These are phyloP conservation scores for Globisporangium echinulatum DNA, from an alignment of 352 stramenopile genomes.

Conservation along the genomic window DNA sequence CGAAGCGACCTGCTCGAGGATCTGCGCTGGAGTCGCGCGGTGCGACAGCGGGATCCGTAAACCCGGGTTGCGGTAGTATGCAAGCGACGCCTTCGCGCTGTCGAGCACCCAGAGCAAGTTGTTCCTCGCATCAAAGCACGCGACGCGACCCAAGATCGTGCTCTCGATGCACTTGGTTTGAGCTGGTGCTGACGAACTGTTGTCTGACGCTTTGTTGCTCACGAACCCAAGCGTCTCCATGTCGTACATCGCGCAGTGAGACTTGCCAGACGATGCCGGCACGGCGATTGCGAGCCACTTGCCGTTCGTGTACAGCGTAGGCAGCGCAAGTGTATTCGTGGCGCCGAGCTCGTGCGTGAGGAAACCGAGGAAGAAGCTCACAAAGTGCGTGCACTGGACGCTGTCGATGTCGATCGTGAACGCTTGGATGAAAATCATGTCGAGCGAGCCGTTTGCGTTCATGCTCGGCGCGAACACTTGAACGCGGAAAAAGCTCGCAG, in stretches of 20 bases:
- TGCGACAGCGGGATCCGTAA: constrained; percentile 35
- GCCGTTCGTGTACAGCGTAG: constrained; percentile 38
- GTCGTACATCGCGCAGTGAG: constrained; percentile 44
- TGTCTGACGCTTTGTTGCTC: background rate
- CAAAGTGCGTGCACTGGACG: constrained; percentile 27
- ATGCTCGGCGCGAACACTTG: constrained; percentile 27
- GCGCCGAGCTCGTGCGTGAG: constrained; percentile 25
- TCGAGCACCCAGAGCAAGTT: constrained; percentile 41
- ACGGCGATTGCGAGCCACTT: constrained; percentile 24
- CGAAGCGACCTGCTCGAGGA: constrained; percentile 1
- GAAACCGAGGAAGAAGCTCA: constrained; percentile 30
- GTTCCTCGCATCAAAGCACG: constrained; percentile 50
- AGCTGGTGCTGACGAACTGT: background rate
- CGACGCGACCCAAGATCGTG: constrained; percentile 13
- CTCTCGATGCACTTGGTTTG: constrained; percentile 22
- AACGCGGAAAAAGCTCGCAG: constrained; percentile 26
- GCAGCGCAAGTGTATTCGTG: constrained; percentile 16
- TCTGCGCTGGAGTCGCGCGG: constrained; percentile 5
- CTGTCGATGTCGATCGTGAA: constrained; percentile 36
- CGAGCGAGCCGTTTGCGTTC: constrained; percentile 3
- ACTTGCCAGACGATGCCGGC: constrained; percentile 13
- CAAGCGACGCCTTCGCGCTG: constrained; percentile 19
- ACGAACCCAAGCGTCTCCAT: constrained; percentile 24
- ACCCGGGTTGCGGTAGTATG: constrained; percentile 35
- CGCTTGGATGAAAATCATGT: constrained; percentile 16